These are phyloP conservation scores for Podila horticola DNA, from an alignment of 192 early-diverging fungal genomes.

Conservation along the genomic window DNA sequence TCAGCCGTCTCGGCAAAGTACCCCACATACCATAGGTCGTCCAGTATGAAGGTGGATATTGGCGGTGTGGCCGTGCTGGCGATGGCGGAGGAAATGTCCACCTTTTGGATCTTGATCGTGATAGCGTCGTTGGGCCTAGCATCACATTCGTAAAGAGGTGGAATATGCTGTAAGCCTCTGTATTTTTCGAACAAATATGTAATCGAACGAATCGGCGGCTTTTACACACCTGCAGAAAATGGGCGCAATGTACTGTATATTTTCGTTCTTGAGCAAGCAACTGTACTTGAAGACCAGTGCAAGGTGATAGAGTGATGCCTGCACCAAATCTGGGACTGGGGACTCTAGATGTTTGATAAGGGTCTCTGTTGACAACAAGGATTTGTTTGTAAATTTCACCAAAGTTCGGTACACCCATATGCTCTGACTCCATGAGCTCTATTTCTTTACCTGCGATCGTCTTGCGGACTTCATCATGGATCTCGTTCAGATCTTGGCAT, in stretches of 20 bases:
- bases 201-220: background rate
- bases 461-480: slow-evolving; percentile 51
- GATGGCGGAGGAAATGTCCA: slow-evolving; percentile 8
- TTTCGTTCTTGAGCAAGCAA: slow-evolving; percentile 7
- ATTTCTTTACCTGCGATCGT: slow-evolving; percentile 40
- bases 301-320: slow-evolving; percentile 26
- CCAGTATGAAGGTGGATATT: slow-evolving; percentile 8
- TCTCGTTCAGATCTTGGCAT: slow-evolving; percentile 43
- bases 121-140: slow-evolving; percentile 17
- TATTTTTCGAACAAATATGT: background rate
- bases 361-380: slow-evolving; percentile 16
- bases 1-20: background rate
- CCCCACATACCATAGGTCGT: slow-evolving; percentile 10
- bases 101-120: slow-evolving; percentile 21
- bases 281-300: slow-evolving; percentile 14
- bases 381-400: no score
- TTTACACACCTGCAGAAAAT: slow-evolving; percentile 19
- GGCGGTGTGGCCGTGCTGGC: background rate
- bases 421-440: no score
- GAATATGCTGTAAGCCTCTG: background rate
- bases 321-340: slow-evolving; percentile 13
- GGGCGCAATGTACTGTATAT: background rate
- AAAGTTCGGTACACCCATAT: no score
- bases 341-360: slow-evolving; percentile 35
- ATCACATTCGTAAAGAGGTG: background rate